Base-by-base conservation (phyloP, 805 yeast genomes). In the Lipomyces mesembrius region DNA sequence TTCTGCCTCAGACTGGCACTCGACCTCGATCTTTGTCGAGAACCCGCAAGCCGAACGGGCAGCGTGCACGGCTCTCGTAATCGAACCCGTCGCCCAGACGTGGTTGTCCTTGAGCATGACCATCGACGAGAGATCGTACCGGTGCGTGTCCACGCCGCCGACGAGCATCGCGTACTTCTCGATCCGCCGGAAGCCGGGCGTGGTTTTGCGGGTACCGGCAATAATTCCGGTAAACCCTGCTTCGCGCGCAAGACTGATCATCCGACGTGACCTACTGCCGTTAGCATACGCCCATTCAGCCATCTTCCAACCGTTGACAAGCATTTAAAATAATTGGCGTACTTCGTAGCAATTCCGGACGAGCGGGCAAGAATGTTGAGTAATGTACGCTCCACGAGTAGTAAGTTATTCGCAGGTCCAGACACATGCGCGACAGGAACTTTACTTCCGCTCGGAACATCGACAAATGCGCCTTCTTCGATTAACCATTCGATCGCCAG, bases 191-290 rank as follows among this genome's bases (percentile, higher is more conserved):
- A 93, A 83, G 0, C 98, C 98, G 0, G 98, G 98, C 0, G 98
- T 94, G n/a, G 98, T 94, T 79, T 93, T 93, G 76, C 98, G 85
- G 0, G 98, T 93, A 6, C 98, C 98, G 0, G 98, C 98, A 76
- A 93, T 92, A 29, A 88, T 83, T 0, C 98, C 98, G 2, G 80
- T 80, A 75, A 87, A 94, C 0, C 96, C 95, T 3, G 84, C 79
- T 54, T 83, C 78, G 64, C 87, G 83, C 0, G 97, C 97, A 65
- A 85, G 77, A 5, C 79, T 75, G 61, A 87, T 80, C 2, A 93
- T 84, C 35, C 80, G 77, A 61, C 80, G 78, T 0, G 95, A 87
- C 46, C 73, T 29, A 14, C 12, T 5, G 22, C 34, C 37, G 20
- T 46, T 27, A 37, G 25, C 11, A 17, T 17, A 43, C 7, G 11